phyloP scores from a whole-genome alignment of 2,329 filamentous ascomycete genomes.

The Mollisia scopiformis region DNA sequence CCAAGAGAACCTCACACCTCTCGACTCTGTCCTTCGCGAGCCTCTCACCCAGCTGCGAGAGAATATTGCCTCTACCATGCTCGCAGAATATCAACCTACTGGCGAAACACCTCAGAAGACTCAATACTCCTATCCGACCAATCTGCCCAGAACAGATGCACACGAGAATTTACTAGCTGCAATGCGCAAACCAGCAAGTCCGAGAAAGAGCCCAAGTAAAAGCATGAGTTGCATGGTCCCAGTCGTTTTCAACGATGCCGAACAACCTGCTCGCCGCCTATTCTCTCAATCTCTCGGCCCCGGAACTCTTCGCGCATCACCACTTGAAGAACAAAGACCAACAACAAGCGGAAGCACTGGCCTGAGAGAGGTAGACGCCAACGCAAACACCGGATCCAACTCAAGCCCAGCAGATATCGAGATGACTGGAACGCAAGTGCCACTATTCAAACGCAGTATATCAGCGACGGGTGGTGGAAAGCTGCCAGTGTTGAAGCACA shows the following conservation, averaged over 20 bases:
- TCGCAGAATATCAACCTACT: conserved; percentile 83
- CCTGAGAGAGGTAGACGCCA: conserved; percentile 53
- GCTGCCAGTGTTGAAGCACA: conserved; percentile 43
- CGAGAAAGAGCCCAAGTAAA: conserved; percentile 31
- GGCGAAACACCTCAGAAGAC: conserved; percentile 84
- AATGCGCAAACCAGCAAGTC: conserved; percentile 40
- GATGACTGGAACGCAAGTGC: conserved; percentile 10
- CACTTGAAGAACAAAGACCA: conserved; percentile 21
- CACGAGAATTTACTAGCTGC: conserved; percentile 60
- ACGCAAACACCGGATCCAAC: conserved; percentile 37
- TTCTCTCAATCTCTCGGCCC: conserved; percentile 23
- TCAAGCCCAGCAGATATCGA: background rate
- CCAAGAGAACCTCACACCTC: conserved; percentile 61
- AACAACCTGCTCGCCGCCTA: background rate
- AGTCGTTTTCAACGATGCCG: conserved; percentile 37
- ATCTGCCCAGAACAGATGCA: conserved; percentile 74
- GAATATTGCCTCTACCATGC: conserved; percentile 62
- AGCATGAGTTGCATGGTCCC: conserved; percentile 37
- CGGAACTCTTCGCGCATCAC: conserved; percentile 2
- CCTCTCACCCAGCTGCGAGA: conserved; percentile 74
- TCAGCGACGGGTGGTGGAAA: conserved; percentile 41
- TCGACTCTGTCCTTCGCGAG: conserved; percentile 64
- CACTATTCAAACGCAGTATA: conserved; percentile 33
- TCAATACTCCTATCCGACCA: conserved; percentile 78
- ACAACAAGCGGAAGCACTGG: conserved; percentile 41